Percentiles rank a stretch among this genome's conserved stretches.
Conservation (phyloP, 495 filamentous ascomycete species). For the Penicillium atrosanguineum region DNA sequence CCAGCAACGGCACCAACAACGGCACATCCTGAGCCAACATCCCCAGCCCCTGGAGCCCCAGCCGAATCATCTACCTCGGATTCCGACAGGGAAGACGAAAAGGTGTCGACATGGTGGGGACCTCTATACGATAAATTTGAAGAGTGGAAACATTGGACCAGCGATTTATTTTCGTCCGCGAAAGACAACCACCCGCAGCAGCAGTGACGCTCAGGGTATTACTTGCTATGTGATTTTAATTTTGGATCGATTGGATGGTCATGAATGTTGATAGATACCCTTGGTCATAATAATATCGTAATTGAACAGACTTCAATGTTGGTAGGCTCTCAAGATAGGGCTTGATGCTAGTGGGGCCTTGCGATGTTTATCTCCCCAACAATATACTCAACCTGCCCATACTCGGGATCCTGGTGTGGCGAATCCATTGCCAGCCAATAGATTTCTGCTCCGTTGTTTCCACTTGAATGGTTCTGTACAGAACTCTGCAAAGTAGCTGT, state of each 20-base stretch:
- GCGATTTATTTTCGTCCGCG: conserved; percentile 31
- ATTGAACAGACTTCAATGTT: not conserved
- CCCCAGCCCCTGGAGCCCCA: conserved; percentile 14
- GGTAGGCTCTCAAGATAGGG: not conserved
- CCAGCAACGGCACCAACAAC: conserved; percentile 4
- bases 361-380: not conserved
- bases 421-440: too few species aligned
- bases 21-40: conserved; percentile 11
- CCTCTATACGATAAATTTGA: conserved; percentile 34
- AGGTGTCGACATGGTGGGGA: conserved; percentile 34
- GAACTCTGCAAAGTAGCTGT: too few species aligned
- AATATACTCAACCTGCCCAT: not conserved
- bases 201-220: not conserved
- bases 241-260: conserved; percentile 1
- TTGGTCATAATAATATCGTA: conserved; percentile 10
- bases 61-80: conserved; percentile 11
- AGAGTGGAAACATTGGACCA: conserved; percentile 39
- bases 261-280: conserved; percentile 21
- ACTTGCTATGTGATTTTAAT: conserved; percentile 3
- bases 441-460: too few species aligned
- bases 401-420: not conserved
- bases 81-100: conserved; percentile 22
- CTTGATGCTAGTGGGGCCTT: not conserved
- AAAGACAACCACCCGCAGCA: conserved; percentile 32
- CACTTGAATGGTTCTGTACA: too few species aligned